Percentiles rank a stretch among this genome's conserved stretches.
phyloP scores from a whole-genome alignment of 2,329 filamentous ascomycete species.

The Penicillium palitans region DNA sequence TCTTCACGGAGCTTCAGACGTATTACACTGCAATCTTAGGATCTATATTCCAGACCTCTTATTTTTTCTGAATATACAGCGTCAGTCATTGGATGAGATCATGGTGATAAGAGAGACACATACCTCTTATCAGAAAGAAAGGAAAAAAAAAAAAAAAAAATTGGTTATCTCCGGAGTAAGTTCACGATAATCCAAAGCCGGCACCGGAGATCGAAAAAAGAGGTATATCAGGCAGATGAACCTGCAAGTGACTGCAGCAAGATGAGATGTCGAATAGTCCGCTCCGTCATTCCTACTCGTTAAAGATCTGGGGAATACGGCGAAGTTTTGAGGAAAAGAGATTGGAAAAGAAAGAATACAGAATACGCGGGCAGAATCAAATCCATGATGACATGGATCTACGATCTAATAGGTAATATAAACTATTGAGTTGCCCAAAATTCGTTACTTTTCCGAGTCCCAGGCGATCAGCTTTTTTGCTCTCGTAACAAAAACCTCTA shows the following conservation, averaged over 20 bases:
- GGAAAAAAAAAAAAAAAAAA: neutral
- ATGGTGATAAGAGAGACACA: conserved; percentile 22
- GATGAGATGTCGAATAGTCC: conserved; percentile 31
- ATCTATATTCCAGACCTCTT: neutral
- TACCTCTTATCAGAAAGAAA: conserved; percentile 9
- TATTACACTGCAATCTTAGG: neutral
- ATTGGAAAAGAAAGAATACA: neutral
- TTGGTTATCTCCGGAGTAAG: conserved; percentile 16
- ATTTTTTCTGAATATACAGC: neutral
- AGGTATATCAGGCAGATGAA: conserved; percentile 17
- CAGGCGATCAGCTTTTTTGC: conserved; percentile 26
- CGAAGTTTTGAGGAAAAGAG: neutral
- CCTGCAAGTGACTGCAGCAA: conserved; percentile 32
- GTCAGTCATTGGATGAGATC: conserved; percentile 17
- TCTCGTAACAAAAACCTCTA: conserved; percentile 27
- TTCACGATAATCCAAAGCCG: conserved; percentile 2
- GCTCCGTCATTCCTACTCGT: conserved; percentile 32
- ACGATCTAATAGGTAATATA: conserved; percentile 9
- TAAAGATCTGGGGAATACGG: neutral
- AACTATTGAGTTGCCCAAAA: neutral
- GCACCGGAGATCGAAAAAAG: conserved; percentile 2
- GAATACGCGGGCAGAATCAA: neutral
- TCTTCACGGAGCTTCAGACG: neutral
- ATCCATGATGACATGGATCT: conserved; percentile 24
- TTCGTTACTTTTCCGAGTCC: neutral